These are phyloP conservation scores for Ceriops tagal DNA, from an alignment of 345 rosid species.

Conservation along the genomic window DNA sequence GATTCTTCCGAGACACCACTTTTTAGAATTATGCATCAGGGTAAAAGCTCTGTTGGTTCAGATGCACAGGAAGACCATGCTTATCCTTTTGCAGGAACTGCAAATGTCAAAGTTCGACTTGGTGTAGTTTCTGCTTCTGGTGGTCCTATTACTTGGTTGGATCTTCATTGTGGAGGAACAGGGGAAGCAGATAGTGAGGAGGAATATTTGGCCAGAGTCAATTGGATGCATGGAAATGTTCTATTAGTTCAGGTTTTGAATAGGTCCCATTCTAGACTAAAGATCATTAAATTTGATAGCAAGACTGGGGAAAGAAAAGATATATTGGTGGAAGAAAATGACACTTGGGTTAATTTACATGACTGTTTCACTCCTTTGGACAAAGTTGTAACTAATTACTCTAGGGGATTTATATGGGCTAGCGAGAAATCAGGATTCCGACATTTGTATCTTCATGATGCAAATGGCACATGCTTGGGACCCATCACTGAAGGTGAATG, in stretches of 20 bases:
- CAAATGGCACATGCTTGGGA: constrained; percentile 65
- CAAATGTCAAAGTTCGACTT: constrained; percentile 75
- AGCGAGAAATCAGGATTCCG: constrained; percentile 85
- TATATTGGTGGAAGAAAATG: constrained; percentile 59
- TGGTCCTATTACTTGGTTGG: constrained; percentile 79
- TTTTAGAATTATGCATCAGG: constrained; percentile 96
- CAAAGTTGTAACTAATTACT: constrained; percentile 42
- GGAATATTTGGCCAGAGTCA: constrained; percentile 83
- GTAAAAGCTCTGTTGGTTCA: constrained; percentile 68
- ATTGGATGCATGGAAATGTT: constrained; percentile 77
- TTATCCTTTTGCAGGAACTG: constrained; percentile 93
- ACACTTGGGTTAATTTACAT: constrained; percentile 78
- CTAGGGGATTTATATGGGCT: constrained; percentile 95
- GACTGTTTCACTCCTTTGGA: constrained; percentile 89
- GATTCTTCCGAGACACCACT: constrained; percentile 71
- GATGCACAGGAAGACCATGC: constrained; percentile 94
- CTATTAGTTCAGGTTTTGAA: constrained; percentile 71
- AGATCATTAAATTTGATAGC: constrained; percentile 63
- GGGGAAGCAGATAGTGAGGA: constrained; percentile 41
- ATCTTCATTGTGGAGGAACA: constrained; percentile 73
- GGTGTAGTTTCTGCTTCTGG: constrained; percentile 81
- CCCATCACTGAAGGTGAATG: constrained; percentile 83
- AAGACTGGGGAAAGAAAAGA: constrained; percentile 62
- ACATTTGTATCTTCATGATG: constrained; percentile 81
- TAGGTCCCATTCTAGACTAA: constrained; percentile 66